Percentiles rank a stretch among this genome's conserved stretches.
phyloP scores from a whole-genome alignment of 345 rosid species.

The Streptanthus diversifolius region DNA sequence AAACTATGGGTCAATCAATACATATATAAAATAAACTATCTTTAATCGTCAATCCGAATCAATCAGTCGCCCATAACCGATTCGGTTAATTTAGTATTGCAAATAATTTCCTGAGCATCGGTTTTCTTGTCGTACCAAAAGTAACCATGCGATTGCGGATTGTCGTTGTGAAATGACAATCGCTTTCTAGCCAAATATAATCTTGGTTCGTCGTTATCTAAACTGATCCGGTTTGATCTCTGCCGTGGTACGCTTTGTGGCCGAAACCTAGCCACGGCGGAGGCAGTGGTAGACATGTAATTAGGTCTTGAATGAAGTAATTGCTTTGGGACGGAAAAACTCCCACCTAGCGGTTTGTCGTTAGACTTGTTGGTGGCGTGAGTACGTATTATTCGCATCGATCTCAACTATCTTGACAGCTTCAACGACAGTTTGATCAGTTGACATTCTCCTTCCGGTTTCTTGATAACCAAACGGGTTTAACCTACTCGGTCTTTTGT shows the following conservation, averaged over 20 bases:
- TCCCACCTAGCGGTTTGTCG: constrained; percentile 14
- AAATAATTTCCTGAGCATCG: neutral
- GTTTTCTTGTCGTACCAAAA: constrained; percentile 1
- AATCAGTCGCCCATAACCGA: neutral
- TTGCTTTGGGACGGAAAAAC: constrained; percentile 9
- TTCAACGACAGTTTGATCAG: constrained; percentile 50
- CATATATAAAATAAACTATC: neutral
- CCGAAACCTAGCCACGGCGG: constrained; percentile 52
- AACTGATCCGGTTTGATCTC: constrained; percentile 30
- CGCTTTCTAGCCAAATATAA: constrained; percentile 3
- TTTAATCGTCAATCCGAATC: neutral
- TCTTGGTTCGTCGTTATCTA: constrained; percentile 10
- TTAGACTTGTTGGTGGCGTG: constrained; percentile 32
- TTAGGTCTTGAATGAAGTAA: constrained; percentile 42
- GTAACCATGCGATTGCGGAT: constrained; percentile 1
- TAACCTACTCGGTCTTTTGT: constrained; percentile 35
- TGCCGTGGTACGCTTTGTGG: constrained; percentile 73
- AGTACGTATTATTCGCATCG: constrained; percentile 40
- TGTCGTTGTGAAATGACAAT: constrained; percentile 22
- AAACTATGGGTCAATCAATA: neutral
- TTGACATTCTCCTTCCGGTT: constrained; percentile 49
- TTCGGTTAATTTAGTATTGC: neutral
- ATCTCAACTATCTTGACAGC: constrained; percentile 67
- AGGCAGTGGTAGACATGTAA: constrained; percentile 82
- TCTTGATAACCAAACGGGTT: constrained; percentile 37